Base-by-base conservation (phyloP, 2,329 filamentous ascomycete genomes). In the Stemphylium lycopersici region DNA sequence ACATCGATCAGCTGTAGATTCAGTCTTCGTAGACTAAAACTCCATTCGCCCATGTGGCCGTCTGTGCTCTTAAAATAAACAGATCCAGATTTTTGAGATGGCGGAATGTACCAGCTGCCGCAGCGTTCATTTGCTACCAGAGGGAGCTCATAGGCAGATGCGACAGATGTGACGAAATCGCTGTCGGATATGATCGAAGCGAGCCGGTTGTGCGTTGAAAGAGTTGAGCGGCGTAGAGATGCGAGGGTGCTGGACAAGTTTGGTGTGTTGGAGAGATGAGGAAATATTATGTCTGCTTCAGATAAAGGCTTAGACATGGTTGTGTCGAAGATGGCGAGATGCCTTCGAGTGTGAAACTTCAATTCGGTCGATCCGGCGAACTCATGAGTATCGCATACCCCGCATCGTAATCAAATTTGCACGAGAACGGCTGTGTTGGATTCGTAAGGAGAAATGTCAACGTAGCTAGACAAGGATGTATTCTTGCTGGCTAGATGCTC, bases 11-110 rank as follows among this genome's bases (percentile, higher is more conserved):
- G 72, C 61, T 96, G 90, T 66, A 96, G 71, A 71, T 99, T 99
- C 68, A 98, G 77, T 61, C 95, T 82, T 59, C 95, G 80, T 18
- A 88, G 84, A 76, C 90, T 96, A 71, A 98, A 96, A 57, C 87
- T 85, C 95, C 95, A 99, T 69, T 96, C 87, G 7, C 90, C 88
- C 47, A 87, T 87, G 74, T 99, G 95, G 1, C 95, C 95, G 77
- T 99, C 95, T 2, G 95, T 99, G 76, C 91, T 96, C 81, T 99
- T 99, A 78, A 98, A 99, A 77, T 98, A 99, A 29, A 89, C 90
- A 61, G 90, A 92, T 29, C 85, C 90, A 1, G 72, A 77, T 75
- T 93, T 95, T 22, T 69, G 68, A 6, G 74, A 74, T 0, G 88
- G 88, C 2, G 78, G 76, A 22, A 98, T 89, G 73, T 98, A 98